These are phyloP conservation scores for Scopulariopsis brevicaulis DNA, from an alignment of 2,329 filamentous ascomycete genomes.

Conservation along the genomic window DNA sequence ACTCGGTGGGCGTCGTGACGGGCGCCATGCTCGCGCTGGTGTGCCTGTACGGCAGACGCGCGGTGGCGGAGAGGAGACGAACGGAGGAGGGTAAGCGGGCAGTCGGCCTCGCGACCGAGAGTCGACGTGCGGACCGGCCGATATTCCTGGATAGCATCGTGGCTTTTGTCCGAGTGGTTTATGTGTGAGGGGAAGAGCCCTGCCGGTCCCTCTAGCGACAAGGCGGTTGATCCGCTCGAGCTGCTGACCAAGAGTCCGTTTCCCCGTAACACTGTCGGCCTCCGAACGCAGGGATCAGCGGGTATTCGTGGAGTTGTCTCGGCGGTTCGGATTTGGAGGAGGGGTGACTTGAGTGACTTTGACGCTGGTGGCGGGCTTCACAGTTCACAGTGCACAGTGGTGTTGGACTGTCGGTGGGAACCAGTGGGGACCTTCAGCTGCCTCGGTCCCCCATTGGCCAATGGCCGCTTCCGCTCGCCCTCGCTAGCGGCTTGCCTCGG, in stretches of 20 bases:
- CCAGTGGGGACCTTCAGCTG: not conserved
- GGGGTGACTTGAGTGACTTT: not conserved
- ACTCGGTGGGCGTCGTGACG: conserved; percentile 56
- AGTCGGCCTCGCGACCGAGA: not conserved
- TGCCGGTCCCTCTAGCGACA: too few relatives aligned
- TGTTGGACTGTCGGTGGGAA: not conserved
- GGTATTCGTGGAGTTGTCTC: not conserved
- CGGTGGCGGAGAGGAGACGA: conserved; percentile 1
- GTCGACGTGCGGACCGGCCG: conserved; percentile 1
- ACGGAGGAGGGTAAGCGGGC: not conserved
- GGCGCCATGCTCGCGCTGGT: not conserved
- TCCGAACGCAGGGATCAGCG: not conserved
- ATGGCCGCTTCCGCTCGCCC: not conserved
- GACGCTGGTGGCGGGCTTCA: too few relatives aligned
- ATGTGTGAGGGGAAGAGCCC: not conserved
- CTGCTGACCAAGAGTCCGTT: not conserved
- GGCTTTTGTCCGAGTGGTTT: not conserved
- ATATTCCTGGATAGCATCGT: conserved; percentile 1
- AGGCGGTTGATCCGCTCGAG: not conserved
- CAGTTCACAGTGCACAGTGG: too few relatives aligned
- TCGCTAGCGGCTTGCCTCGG: conserved; percentile 3
- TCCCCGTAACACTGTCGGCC: not conserved
- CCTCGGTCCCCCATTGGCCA: conserved; percentile 1
- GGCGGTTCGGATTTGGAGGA: not conserved
- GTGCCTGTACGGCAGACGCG: not conserved